These are phyloP conservation scores for Tetrastigma voinierianum DNA, from an alignment of 164 flowering plant species.

Conservation along the genomic window DNA sequence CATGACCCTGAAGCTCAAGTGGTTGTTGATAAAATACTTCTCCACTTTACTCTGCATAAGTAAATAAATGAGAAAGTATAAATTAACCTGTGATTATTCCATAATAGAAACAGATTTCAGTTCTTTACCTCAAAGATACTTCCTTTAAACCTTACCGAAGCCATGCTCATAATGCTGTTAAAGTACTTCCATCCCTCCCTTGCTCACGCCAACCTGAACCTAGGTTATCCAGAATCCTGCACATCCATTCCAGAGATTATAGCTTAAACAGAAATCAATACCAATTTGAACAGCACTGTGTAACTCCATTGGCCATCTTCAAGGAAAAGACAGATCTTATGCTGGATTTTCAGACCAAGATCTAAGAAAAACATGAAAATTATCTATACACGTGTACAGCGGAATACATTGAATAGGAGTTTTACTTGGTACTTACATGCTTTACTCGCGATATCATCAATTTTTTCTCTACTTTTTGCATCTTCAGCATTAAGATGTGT, in stretches of 20 bases:
- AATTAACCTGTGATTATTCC: neutral
- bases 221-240: conserved; percentile 80
- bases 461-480: conserved; percentile 54
- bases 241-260: neutral
- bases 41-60: conserved; percentile 51
- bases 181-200: conserved; percentile 72
- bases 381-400: neutral
- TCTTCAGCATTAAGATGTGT: conserved; percentile 34
- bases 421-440: conserved; percentile 32
- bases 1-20: conserved; percentile 64
- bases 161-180: conserved; percentile 83
- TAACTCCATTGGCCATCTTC: too few relatives aligned
- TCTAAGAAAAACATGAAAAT: neutral
- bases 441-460: conserved; percentile 57
- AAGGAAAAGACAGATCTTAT: neutral
- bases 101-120: conserved; percentile 2
- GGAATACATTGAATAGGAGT: neutral
- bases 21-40: conserved; percentile 58
- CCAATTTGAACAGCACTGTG: neutral
- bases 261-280: neutral
- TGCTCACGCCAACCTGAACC: conserved; percentile 85
- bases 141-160: conserved; percentile 72
- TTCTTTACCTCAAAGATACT: conserved; percentile 49
- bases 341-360: neutral
- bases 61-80: neutral